These are phyloP conservation scores for Odontarrhena argentea DNA, from an alignment of 345 rosid species.

Conservation along the genomic window DNA sequence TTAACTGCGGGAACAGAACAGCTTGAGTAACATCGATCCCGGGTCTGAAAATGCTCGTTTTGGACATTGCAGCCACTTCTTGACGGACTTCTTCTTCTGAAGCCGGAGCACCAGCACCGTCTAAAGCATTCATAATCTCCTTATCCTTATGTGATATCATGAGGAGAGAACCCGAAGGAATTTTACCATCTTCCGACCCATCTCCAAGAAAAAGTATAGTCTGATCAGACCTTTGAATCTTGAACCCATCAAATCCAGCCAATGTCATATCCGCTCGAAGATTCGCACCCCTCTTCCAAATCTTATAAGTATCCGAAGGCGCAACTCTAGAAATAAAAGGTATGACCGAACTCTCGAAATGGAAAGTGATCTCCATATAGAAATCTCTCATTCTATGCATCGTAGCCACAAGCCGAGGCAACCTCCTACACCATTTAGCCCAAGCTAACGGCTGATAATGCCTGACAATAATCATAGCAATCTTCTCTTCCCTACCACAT, in stretches of 20 bases:
- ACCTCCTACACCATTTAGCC: conserved; percentile 99
- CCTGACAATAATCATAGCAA: conserved; percentile 83
- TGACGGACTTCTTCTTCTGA: conserved; percentile 89
- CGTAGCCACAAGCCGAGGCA: conserved; percentile 82
- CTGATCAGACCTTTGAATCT: conserved; percentile 91
- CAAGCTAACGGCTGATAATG: conserved; percentile 95
- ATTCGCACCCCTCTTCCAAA: conserved; percentile 97
- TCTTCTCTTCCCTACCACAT: conserved; percentile 74
- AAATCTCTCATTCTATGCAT: conserved; percentile 97
- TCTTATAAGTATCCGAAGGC: conserved; percentile 97
- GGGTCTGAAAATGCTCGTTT: conserved; percentile 94
- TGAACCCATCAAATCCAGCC: conserved; percentile 94
- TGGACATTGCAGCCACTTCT: conserved; percentile 96
- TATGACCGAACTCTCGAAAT: conserved; percentile 94
- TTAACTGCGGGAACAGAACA: conserved; percentile 86
- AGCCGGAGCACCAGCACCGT: conserved; percentile 89
- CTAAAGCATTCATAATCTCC: conserved; percentile 97
- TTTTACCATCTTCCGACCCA: conserved; percentile 84
- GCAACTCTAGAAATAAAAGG: conserved; percentile 96
- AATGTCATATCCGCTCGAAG: conserved; percentile 97
- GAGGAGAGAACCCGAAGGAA: conserved; percentile 83
- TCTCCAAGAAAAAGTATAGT: conserved; percentile 94
- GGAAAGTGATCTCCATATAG: conserved; percentile 97
- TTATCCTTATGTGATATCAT: conserved; percentile 95
- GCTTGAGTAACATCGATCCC: conserved; percentile 98